Percentiles rank a stretch among this genome's conserved stretches.
These are phyloP conservation scores for Penicillium canariense DNA, from an alignment of 495 filamentous ascomycete species.

Conservation along the genomic window DNA sequence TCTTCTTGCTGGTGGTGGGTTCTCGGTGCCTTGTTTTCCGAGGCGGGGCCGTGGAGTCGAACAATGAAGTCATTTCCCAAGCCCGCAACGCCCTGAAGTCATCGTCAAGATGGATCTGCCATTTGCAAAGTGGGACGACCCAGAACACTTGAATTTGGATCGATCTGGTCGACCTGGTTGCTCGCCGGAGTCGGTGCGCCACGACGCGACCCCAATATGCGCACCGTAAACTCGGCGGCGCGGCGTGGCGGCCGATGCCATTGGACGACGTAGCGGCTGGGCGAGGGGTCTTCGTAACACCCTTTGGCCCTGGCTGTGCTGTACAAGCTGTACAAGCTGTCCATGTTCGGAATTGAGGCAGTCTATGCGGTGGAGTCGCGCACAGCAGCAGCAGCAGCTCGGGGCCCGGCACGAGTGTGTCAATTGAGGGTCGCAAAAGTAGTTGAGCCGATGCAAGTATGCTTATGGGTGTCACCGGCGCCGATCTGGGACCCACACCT, in stretches of 20 bases:
- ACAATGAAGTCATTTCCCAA: slow-evolving; percentile 4
- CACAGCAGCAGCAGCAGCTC: background rate
- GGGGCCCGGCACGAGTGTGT: background rate
- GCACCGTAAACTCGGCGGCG: background rate
- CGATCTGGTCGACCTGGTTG: background rate
- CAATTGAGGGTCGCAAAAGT: too few species aligned
- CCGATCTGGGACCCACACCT: background rate
- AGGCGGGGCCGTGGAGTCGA: background rate
- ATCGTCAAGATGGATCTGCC: background rate
- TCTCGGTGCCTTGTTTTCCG: background rate
- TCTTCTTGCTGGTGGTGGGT: background rate
- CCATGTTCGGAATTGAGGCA: background rate
- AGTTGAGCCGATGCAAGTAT: background rate
- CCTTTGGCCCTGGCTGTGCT: too few species aligned
- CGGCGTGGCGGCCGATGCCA: slow-evolving; percentile 1
- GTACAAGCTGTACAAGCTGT: too few species aligned
- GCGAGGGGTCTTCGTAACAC: background rate
- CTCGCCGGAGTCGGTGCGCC: background rate
- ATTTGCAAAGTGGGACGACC: background rate
- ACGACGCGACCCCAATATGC: background rate
- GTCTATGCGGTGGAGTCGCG: background rate
- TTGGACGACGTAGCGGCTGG: background rate
- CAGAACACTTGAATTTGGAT: background rate
- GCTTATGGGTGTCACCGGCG: background rate
- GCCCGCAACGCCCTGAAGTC: background rate